Percentiles rank a stretch among this genome's conserved stretches.
Conservation (phyloP, 2,329 filamentous ascomycete species). For the Rhynchosporium graminicola region DNA sequence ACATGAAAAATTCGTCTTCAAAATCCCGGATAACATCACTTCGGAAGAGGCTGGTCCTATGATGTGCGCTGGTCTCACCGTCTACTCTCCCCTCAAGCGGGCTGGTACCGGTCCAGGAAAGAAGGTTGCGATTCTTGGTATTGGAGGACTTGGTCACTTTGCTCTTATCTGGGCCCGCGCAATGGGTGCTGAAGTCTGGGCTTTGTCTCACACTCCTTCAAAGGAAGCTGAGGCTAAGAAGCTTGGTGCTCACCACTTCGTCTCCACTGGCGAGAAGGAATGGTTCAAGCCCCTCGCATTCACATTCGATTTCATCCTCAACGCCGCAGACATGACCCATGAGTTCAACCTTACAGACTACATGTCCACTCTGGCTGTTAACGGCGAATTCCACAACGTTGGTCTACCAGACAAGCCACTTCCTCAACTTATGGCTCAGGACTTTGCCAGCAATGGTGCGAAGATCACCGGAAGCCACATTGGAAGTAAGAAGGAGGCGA, state of each 20-base stretch:
- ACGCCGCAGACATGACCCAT: conserved; percentile 52
- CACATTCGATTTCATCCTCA: conserved; percentile 54
- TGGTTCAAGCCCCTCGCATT: conserved; percentile 57
- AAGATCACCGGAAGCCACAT: conserved; percentile 54
- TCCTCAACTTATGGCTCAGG: conserved; percentile 45
- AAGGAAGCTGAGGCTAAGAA: conserved; percentile 60
- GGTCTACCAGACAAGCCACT: conserved; percentile 56
- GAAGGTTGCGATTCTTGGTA: conserved; percentile 68
- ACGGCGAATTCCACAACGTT: conserved; percentile 58
- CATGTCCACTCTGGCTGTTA: conserved; percentile 53
- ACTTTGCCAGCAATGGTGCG: conserved; percentile 43
- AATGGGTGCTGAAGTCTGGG: conserved; percentile 66
- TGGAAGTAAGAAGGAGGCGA: conserved; percentile 59
- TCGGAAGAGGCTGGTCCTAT: conserved; percentile 61
- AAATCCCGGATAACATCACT: conserved; percentile 54
- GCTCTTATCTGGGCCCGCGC: conserved; percentile 69
- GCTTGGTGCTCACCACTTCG: conserved; percentile 59
- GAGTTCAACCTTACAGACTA: conserved; percentile 56
- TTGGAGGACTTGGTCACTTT: conserved; percentile 74
- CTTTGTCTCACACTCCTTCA: conserved; percentile 58
- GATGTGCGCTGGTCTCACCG: conserved; percentile 75
- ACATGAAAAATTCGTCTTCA: conserved; percentile 58
- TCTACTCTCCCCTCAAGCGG: conserved; percentile 52
- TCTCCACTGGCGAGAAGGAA: conserved; percentile 54
- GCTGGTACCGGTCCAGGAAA: conserved; percentile 49